Percentiles rank a stretch among this genome's conserved stretches.
Conservation (phyloP, 805 yeast genomes). For the Teunomyces stri region DNA sequence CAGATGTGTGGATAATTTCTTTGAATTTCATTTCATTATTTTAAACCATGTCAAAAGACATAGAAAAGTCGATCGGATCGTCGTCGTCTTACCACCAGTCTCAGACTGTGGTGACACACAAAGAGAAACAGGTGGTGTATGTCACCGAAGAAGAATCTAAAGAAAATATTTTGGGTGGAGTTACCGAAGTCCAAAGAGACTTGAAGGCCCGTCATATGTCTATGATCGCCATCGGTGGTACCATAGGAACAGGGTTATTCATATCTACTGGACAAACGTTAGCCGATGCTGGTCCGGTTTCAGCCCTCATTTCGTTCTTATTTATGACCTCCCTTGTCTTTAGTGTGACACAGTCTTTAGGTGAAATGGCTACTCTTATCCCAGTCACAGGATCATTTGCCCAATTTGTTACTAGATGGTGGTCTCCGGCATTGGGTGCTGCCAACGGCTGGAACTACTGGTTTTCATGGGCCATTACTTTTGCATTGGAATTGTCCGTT, state of each 20-base stretch:
- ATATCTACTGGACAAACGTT: constrained; percentile 61
- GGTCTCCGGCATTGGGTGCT: constrained; percentile 70
- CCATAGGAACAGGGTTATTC: constrained; percentile 77
- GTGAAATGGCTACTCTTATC: constrained; percentile 79
- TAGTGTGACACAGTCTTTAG: constrained; percentile 67
- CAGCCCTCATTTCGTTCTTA: constrained; percentile 59
- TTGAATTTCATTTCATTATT: background rate
- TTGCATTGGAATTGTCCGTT: constrained; percentile 69
- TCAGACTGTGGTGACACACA: constrained; percentile 5
- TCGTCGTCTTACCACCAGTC: constrained; percentile 6
- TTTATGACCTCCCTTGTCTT: constrained; percentile 67
- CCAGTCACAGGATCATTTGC: constrained; percentile 70
- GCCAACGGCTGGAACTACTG: constrained; percentile 73
- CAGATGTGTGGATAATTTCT: background rate
- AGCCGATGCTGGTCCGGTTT: constrained; percentile 64
- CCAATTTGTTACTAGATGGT: constrained; percentile 65
- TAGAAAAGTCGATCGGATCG: constrained; percentile 13
- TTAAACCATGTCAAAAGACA: constrained; percentile 10
- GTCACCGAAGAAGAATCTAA: constrained; percentile 16
- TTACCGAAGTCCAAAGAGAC: constrained; percentile 50
- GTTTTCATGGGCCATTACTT: constrained; percentile 77
- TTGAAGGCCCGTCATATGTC: constrained; percentile 66
- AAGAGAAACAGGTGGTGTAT: constrained; percentile 17
- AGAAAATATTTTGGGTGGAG: constrained; percentile 4
- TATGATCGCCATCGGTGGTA: constrained; percentile 78